These are phyloP conservation scores for Coemansia sp. DNA, from an alignment of 192 early-diverging fungal genomes.

Conservation along the genomic window DNA sequence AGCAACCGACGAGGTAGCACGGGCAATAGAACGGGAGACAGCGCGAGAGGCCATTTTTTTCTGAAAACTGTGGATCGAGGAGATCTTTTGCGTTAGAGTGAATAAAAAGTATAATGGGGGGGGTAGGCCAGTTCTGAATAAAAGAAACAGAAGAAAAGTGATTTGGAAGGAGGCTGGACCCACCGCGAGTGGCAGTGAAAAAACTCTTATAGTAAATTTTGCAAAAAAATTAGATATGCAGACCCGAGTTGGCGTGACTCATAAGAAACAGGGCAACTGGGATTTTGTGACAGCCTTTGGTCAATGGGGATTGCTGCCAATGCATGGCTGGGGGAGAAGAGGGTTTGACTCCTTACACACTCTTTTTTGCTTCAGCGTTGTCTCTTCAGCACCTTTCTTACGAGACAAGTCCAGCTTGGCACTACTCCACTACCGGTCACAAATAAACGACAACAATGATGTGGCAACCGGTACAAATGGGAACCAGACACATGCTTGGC, in stretches of 20 bases:
- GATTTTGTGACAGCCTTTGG: too few relatives aligned
- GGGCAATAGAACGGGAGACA: constrained; percentile 46
- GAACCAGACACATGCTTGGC: constrained; percentile 14
- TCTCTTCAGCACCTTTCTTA: neutral
- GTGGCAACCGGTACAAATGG: constrained; percentile 6
- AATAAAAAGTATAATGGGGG: neutral
- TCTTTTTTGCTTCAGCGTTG: neutral
- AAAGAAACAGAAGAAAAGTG: constrained; percentile 11
- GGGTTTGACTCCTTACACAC: neutral
- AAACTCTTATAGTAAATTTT: neutral
- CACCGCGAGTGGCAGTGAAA: neutral
- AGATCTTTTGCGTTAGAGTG: constrained; percentile 2
- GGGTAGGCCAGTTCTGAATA: constrained; percentile 12
- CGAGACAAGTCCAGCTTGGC: neutral
- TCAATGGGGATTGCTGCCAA: neutral
- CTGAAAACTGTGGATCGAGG: constrained; percentile 5
- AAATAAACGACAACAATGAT: neutral
- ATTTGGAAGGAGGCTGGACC: neutral
- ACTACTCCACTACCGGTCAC: neutral
- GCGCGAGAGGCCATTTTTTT: constrained; percentile 48
- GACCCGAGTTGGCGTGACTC: constrained; percentile 2
- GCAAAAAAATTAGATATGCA: neutral
- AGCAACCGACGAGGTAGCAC: constrained; percentile 38
- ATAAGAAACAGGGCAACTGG: neutral
- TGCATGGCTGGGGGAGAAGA: neutral